Conservation (phyloP, 768 basidiomycete species). For the Tephrocybe sp. region DNA sequence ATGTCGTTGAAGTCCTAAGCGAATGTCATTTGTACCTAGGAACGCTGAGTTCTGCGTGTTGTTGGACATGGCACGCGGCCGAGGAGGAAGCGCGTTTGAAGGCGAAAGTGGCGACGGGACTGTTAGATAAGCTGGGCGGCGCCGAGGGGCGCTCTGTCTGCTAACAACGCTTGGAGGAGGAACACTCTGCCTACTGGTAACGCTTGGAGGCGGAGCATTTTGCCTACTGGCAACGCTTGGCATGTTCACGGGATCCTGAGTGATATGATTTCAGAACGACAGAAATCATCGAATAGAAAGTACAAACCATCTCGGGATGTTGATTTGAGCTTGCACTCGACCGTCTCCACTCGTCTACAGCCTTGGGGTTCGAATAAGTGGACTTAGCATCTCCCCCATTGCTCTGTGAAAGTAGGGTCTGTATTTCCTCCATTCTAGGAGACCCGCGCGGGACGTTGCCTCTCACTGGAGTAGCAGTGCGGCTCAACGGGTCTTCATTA, state of each 20-base stretch:
- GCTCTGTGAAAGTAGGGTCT: slow-evolving; percentile 1
- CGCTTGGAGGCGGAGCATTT: slow-evolving; percentile 2
- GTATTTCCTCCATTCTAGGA: slow-evolving; percentile 6
- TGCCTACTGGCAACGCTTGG: not conserved
- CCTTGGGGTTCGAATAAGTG: slow-evolving; percentile 15
- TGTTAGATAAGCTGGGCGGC: slow-evolving; percentile 20
- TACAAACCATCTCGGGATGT: slow-evolving; percentile 12
- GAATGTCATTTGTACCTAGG: not conserved
- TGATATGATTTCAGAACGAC: no score
- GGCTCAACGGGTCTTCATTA: slow-evolving; percentile 37
- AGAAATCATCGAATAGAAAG: not conserved
- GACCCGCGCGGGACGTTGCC: slow-evolving; percentile 1
- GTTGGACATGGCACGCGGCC: slow-evolving; percentile 1
- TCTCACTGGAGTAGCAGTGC: slow-evolving; percentile 24
- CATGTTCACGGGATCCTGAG: no score
- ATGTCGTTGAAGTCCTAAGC: slow-evolving; percentile 2
- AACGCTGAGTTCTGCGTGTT: slow-evolving; percentile 1
- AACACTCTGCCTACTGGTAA: not conserved
- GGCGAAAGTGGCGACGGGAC: slow-evolving; percentile 19
- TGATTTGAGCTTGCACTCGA: slow-evolving; percentile 11
- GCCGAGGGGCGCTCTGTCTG: slow-evolving; percentile 8
- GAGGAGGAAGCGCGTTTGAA: not conserved
- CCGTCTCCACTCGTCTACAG: slow-evolving; percentile 20
- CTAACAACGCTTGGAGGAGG: not conserved
- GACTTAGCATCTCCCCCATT: slow-evolving; percentile 6